phyloP scores from a whole-genome alignment of 192 early-diverging fungal species.

The Podila verticillata region DNA sequence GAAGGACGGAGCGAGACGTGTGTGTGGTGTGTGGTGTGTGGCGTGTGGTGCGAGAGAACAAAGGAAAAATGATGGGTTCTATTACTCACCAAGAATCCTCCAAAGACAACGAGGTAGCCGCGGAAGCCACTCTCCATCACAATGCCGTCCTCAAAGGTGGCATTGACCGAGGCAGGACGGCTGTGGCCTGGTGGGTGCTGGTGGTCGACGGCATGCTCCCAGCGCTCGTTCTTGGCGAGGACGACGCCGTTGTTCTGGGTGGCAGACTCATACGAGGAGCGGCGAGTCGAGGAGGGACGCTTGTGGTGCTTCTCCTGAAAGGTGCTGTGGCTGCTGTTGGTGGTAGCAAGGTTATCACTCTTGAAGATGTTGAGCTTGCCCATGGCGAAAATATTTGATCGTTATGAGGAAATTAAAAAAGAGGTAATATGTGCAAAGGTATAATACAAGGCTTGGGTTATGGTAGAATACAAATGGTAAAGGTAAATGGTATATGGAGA shows the following conservation, averaged over 20 bases:
- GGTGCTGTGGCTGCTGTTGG: conserved; percentile 19
- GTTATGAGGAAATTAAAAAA: background rate
- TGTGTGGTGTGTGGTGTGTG: too few species aligned
- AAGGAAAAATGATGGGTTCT: background rate
- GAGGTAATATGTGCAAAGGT: background rate
- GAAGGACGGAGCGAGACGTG: background rate
- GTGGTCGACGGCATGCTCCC: conserved; percentile 9
- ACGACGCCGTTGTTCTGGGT: conserved; percentile 44
- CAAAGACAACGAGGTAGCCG: conserved; percentile 49
- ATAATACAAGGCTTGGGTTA: background rate
- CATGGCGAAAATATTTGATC: conserved; percentile 10
- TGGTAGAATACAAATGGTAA: background rate
- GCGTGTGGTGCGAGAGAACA: background rate
- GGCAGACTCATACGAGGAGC: conserved; percentile 46
- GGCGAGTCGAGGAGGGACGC: conserved; percentile 24
- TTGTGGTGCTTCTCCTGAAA: conserved; percentile 37
- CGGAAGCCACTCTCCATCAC: conserved; percentile 46
- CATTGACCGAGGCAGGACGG: conserved; percentile 43
- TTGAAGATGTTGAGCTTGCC: conserved; percentile 23
- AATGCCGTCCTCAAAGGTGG: conserved; percentile 40
- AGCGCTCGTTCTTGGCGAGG: conserved; percentile 46
- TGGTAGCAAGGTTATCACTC: background rate
- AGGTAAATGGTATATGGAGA: background rate
- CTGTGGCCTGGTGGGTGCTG: conserved; percentile 29
- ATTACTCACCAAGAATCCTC: conserved; percentile 43